These are phyloP conservation scores for Chlorella ohadii DNA, from an alignment of 139 green algal genomes.

Conservation along the genomic window DNA sequence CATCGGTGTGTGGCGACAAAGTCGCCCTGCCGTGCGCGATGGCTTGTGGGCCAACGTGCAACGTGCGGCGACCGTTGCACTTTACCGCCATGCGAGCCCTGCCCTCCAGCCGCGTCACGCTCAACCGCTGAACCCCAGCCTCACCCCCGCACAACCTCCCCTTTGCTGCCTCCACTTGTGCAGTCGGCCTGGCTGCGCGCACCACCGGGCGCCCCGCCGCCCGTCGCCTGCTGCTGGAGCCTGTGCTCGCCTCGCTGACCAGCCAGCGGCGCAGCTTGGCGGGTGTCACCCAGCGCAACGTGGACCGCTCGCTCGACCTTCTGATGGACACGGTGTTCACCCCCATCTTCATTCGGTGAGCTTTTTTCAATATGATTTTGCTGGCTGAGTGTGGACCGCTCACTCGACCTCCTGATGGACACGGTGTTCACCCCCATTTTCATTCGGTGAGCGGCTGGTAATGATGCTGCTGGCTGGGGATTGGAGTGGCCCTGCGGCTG, in stretches of 20 bases:
- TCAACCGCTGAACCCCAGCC: too few species aligned
- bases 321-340: conserved; percentile 40
- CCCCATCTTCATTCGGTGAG: conserved; percentile 7
- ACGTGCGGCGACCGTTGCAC: too few species aligned
- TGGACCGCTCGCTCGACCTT: conserved; percentile 35
- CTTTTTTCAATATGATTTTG: too few species aligned
- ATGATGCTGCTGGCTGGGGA: too few species aligned
- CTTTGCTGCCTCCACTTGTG: not conserved
- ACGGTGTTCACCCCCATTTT: conserved; percentile 37
- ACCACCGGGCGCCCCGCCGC: not conserved
- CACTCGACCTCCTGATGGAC: conserved; percentile 34
- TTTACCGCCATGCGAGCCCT: too few species aligned
- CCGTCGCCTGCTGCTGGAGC: conserved; percentile 24
- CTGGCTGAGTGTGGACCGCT: conserved; percentile 32
- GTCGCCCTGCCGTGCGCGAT: too few species aligned
- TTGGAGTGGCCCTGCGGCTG: too few species aligned
- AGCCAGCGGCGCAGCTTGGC: conserved; percentile 13
- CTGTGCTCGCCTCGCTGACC: conserved; percentile 38
- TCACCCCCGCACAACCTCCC: too few species aligned
- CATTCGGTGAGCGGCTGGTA: not conserved
- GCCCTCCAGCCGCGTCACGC: too few species aligned
- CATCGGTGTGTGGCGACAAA: too few species aligned
- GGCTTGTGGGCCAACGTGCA: too few species aligned
- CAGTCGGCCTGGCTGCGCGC: conserved; percentile 15
- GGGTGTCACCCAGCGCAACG: conserved; percentile 8